Conservation (phyloP, 1,284 basidiomycete species). For the Rhizoctonia solani region DNA sequence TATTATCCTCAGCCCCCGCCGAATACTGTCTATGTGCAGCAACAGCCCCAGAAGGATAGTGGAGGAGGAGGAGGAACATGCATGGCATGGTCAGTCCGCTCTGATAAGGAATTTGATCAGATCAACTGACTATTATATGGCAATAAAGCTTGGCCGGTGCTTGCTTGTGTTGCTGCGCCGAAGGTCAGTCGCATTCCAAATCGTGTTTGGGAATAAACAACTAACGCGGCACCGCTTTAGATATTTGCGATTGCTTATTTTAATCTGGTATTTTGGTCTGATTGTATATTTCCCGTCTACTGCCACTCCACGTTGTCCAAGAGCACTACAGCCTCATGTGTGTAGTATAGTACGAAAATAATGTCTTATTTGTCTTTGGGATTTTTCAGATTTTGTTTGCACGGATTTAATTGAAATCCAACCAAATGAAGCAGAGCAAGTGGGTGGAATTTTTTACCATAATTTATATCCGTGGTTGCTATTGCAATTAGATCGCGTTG, state of each 20-base stretch:
- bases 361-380: slow-evolving; percentile 1
- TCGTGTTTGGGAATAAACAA: neutral
- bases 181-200: neutral
- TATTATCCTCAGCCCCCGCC: slow-evolving; percentile 30
- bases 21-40: slow-evolving; percentile 30
- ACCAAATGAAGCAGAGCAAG: too few species aligned
- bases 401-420: too few species aligned
- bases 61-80: slow-evolving; percentile 32
- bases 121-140: neutral
- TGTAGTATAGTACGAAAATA: slow-evolving; percentile 30
- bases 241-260: slow-evolving; percentile 74
- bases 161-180: slow-evolving; percentile 32
- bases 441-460: too few species aligned
- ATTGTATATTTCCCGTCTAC: neutral
- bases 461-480: too few species aligned
- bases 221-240: slow-evolving; percentile 46
- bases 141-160: slow-evolving; percentile 26
- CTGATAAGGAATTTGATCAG: neutral
- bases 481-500: too few species aligned
- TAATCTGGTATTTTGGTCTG: slow-evolving; percentile 43
- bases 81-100: slow-evolving; percentile 28
- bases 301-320: neutral
- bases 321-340: slow-evolving; percentile 1
- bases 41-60: slow-evolving; percentile 12
- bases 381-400: neutral